Evolutionary conservation across 2,329 filamentous ascomycete species (phyloP).

Genomic region (Pseudocercospora eumusae): DNA sequence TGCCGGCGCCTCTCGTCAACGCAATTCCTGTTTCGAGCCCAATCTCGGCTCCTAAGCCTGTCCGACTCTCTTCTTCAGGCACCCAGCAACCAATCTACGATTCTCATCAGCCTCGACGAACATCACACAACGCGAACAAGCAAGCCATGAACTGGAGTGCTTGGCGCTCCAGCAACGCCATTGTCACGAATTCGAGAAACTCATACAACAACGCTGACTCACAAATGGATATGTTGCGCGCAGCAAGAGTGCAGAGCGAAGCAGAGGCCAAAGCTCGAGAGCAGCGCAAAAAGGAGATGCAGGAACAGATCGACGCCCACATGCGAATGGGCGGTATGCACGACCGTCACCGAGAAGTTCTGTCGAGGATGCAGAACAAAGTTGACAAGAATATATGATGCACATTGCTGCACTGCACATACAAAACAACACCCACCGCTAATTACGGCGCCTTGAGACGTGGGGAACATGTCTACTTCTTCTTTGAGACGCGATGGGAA

Average conservation of each 20-base stretch:
- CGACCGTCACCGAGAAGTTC: slow-evolving; percentile 73
- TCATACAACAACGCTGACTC: slow-evolving; percentile 32
- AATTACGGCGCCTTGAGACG: no score
- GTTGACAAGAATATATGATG: slow-evolving; percentile 21
- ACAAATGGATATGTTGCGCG: slow-evolving; percentile 56
- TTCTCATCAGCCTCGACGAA: slow-evolving; percentile 58
- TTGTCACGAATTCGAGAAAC: slow-evolving; percentile 23
- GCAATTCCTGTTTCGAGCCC: slow-evolving; percentile 3
- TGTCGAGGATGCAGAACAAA: slow-evolving; percentile 74
- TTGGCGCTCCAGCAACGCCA: slow-evolving; percentile 61
- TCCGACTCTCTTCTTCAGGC: slow-evolving; percentile 17
- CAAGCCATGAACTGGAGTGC: slow-evolving; percentile 51
- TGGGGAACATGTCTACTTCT: background rate
- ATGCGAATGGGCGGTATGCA: slow-evolving; percentile 76
- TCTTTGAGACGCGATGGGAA: background rate
- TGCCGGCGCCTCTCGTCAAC: slow-evolving; percentile 9
- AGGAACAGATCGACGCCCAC: slow-evolving; percentile 68
- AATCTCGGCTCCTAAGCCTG: slow-evolving; percentile 10
- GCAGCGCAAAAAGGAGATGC: slow-evolving; percentile 58
- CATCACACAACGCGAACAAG: slow-evolving; percentile 49
- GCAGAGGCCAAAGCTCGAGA: slow-evolving; percentile 58
- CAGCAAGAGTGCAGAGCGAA: slow-evolving; percentile 62
- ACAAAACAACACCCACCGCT: background rate
- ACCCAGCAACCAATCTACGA: slow-evolving; percentile 44
- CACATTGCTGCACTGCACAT: background rate